These are phyloP conservation scores for Penicillium egyptiacum DNA, from an alignment of 495 filamentous ascomycete species.

Conservation along the genomic window DNA sequence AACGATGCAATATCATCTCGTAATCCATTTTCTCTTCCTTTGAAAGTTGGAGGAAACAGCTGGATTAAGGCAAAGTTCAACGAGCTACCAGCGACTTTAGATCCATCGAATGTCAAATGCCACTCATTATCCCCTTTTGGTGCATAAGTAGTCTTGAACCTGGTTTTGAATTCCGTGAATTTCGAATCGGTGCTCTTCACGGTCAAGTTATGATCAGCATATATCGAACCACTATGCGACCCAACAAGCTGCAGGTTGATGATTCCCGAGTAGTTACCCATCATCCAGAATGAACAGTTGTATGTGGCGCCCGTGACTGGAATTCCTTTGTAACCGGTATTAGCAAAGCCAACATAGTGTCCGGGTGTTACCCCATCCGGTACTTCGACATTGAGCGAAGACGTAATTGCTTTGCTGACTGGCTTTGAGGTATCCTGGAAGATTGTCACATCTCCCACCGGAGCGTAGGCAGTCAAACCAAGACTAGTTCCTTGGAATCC, in stretches of 20 bases:
- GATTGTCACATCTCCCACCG: conserved; percentile 52
- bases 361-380: conserved; percentile 27
- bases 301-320: conserved; percentile 52
- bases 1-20: conserved; percentile 58
- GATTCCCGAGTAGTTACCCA: conserved; percentile 36
- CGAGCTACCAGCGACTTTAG: conserved; percentile 40
- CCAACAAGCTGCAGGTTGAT: conserved; percentile 38
- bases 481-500: conserved; percentile 62
- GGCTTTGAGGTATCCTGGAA: conserved; percentile 49
- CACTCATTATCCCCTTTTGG: conserved; percentile 66
- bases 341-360: conserved; percentile 55
- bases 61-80: conserved; percentile 66
- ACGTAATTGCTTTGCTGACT: conserved; percentile 54
- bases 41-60: conserved; percentile 65
- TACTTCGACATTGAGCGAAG: conserved; percentile 57
- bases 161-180: conserved; percentile 37
- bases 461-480: conserved; percentile 54
- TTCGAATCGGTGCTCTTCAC: conserved; percentile 26
- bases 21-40: conserved; percentile 57
- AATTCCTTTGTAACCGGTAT: conserved; percentile 63
- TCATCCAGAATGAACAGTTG: conserved; percentile 57
- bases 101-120: conserved; percentile 56
- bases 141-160: conserved; percentile 45
- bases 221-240: conserved; percentile 32
- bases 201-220: conserved; percentile 36